Percentiles rank a stretch among this genome's conserved stretches.
phyloP scores from a whole-genome alignment of 192 early-diverging fungal species.

The Backusella circina region DNA sequence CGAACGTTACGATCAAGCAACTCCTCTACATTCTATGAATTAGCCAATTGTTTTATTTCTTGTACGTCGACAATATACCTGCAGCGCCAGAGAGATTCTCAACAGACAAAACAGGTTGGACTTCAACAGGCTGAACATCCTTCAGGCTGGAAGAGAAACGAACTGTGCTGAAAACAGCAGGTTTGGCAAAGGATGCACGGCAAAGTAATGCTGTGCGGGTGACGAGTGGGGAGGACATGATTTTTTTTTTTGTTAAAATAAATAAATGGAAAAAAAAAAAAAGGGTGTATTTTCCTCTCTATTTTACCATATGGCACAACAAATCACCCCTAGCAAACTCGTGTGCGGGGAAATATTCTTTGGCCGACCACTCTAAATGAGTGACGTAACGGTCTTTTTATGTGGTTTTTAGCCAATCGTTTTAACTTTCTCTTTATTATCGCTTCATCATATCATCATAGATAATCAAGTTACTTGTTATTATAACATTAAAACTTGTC shows the following conservation, averaged over 20 bases:
- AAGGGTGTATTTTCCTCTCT: not conserved
- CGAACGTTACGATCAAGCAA: constrained; percentile 65
- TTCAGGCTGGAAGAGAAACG: constrained; percentile 1
- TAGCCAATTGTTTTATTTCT: not conserved
- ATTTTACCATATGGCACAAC: not conserved
- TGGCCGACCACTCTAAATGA: not conserved
- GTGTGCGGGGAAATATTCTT: not conserved
- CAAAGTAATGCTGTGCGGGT: not conserved
- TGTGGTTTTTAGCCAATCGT: no score
- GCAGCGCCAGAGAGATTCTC: constrained; percentile 17
- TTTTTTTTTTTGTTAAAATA: not conserved
- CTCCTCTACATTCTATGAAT: not conserved
- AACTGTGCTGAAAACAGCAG: not conserved
- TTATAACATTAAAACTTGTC: no score
- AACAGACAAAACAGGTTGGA: not conserved
- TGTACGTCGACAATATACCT: not conserved
- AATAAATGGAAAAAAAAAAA: not conserved
- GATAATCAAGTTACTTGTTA: no score
- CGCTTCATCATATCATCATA: no score
- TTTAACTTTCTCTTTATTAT: no score
- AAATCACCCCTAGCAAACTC: not conserved
- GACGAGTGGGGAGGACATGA: constrained; percentile 10
- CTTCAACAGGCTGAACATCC: constrained; percentile 9
- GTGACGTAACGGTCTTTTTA: not conserved
- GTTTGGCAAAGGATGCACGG: constrained; percentile 10